Conservation (phyloP, 1,284 basidiomycete genomes). For the Cystobasidium sp. region DNA sequence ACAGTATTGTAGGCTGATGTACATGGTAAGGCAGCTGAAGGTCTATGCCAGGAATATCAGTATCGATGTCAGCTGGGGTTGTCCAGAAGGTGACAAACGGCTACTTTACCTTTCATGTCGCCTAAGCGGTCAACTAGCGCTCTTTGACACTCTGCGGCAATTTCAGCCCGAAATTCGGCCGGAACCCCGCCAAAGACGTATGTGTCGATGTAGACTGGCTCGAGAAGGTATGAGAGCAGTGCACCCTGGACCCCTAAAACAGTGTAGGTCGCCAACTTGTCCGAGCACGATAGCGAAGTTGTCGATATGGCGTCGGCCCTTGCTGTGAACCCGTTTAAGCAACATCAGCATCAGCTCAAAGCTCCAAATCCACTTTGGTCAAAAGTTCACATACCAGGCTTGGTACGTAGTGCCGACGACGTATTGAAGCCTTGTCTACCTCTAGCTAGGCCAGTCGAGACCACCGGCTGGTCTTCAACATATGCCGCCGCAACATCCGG, state of each 20-base stretch:
- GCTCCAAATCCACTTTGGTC: not conserved
- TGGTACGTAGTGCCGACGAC: conserved; percentile 78
- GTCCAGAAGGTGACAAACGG: conserved; percentile 61
- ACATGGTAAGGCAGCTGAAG: conserved; percentile 3
- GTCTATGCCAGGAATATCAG: not conserved
- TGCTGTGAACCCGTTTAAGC: conserved; percentile 46
- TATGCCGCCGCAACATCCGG: conserved; percentile 71
- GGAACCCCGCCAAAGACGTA: conserved; percentile 74
- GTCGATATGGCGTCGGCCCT: conserved; percentile 81
- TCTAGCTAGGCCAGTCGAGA: conserved; percentile 55
- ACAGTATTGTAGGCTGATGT: conserved; percentile 61
- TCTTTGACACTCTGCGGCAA: conserved; percentile 56
- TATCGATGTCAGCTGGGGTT: too few species aligned
- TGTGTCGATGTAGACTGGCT: conserved; percentile 68
- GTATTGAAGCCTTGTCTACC: conserved; percentile 78
- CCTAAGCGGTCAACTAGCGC: conserved; percentile 26
- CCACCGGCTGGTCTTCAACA: conserved; percentile 56
- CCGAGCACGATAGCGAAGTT: conserved; percentile 82
- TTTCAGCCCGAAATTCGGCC: conserved; percentile 41
- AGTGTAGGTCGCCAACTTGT: conserved; percentile 84
- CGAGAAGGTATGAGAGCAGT: conserved; percentile 63
- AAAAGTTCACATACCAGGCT: conserved; percentile 65
- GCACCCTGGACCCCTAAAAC: conserved; percentile 84
- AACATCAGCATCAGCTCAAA: not conserved
- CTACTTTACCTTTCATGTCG: conserved; percentile 47